A percentile compares a stretch with the other conserved stretches of the same genome.
These are phyloP conservation scores for Podila epigama DNA, from an alignment of 192 early-diverging fungal genomes.

Conservation along the genomic window DNA sequence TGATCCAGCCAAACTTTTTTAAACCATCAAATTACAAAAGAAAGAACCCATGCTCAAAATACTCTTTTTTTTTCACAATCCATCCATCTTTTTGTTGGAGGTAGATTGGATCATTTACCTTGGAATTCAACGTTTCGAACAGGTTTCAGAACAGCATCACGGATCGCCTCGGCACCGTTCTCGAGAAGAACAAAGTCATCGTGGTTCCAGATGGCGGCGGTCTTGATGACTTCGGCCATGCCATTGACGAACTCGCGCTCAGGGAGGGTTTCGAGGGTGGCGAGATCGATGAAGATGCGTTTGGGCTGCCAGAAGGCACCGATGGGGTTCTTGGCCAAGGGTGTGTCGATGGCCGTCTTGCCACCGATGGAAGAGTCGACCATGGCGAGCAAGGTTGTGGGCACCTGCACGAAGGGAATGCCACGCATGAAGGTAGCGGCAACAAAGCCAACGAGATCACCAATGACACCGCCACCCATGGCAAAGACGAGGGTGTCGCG, in stretches of 20 bases:
- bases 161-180: constrained; percentile 81
- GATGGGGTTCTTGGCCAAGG: constrained; percentile 94
- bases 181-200: constrained; percentile 92
- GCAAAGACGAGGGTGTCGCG: constrained; percentile 93
- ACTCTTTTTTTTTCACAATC: too few species aligned
- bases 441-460: constrained; percentile 96
- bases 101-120: constrained; percentile 37
- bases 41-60: neutral
- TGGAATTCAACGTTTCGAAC: constrained; percentile 48
- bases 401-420: constrained; percentile 92
- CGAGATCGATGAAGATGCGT: constrained; percentile 91
- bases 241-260: constrained; percentile 94
- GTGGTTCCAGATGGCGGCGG: constrained; percentile 91
- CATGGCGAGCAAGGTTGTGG: constrained; percentile 96
- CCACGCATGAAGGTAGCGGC: constrained; percentile 99
- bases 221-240: constrained; percentile 98
- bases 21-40: neutral
- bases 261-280: constrained; percentile 85
- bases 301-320: constrained; percentile 97
- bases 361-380: constrained; percentile 98
- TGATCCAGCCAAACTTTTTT: neutral
- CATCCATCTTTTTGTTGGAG: too few species aligned
- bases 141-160: constrained; percentile 71
- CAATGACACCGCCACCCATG: constrained; percentile 96
- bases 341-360: constrained; percentile 96